Base-by-base conservation (phyloP, 1,139 yeast genomes). In the Ashbya aceris region DNA sequence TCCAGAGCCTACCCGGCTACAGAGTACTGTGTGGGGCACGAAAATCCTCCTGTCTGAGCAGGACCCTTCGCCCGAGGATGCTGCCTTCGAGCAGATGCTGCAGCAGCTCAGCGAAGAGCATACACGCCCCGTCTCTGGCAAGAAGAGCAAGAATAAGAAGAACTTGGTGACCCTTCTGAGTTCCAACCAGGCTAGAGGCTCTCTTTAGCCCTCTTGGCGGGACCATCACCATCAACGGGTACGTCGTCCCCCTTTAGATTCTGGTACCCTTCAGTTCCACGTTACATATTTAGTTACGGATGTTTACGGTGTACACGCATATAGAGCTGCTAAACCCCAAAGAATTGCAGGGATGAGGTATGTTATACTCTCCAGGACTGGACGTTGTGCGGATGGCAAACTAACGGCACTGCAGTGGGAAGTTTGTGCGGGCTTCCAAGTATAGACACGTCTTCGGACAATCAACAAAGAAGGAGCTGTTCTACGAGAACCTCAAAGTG, bases 381-480 rank as follows among this genome's bases (percentile, higher is more conserved):
- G 23, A 17, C 23, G 3, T 17, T 17, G 23, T 17, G 23, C 23
- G 23, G 31, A 29, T 7, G 13, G 13, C 31, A n/a, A 29, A 29
- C 31, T 12, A 29, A 29, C 13, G 11, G 31, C 11, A 11, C 17
- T 32, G 17, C 10, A 85, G 95, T 68, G 95, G 95, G 36, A 81
- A 84, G 63, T 86, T 87, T 61, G 97, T 91, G 35, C 83, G 97
- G 67, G 95, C 96, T 13, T 87, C 96, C 27, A 91, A 91, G 61
- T 91, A 80, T 61, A 85, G 98, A 61, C 97, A 91, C 62, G 96
- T 91, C 20, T 91, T 76, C 64, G 97, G 97, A 36, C 96, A 89
- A 65, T 76, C 93, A 12, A 73, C 85, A 55, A 91, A 91, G 66
- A 84, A 77, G 60, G 97, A 91, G 60, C 70, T 81, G 48, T 81